Base-by-base conservation (phyloP, 345 rosid genomes). In the Euphorbia lathyris region DNA sequence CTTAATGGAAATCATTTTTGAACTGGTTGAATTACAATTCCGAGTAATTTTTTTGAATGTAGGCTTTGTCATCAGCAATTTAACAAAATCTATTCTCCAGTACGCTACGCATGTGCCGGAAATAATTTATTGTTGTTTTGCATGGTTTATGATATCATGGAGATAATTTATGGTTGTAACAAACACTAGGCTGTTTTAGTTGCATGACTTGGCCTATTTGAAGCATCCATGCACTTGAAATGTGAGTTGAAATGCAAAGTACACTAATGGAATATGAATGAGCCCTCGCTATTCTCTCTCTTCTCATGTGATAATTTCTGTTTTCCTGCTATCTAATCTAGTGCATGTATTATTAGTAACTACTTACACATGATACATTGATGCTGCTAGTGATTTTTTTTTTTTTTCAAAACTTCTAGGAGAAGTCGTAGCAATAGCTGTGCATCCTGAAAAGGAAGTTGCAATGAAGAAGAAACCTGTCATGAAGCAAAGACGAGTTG, bases 401-500 rank as follows among this genome's bases (percentile, higher is more conserved):
- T 1, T 34, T 34, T 34, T 34, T 58, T 34, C 14, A 20, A 65
- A 72, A 26, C 22, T 75, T 73, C 61, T 53, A 87, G 97, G 96
- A 59, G 81, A 83, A 79, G 81, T 82, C 45, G 85, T 84, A 90
- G 87, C 92, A 12, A 80, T 87, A 67, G 87, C 89, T 0, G 80
- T 85, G 78, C 89, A 85, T 79, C 87, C 87, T 71, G 76, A 85
- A 29, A 79, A 78, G 74, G 90, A 86, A 68, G 80, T 77, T n/a
- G 62, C 58, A 27, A 76, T 77, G 53, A 82, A 84, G 78, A 86
- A 84, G 78, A 93, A 84, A 73, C 92, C 93, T 2, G 72, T 73
- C 34, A 81, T 36, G 22, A 86, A 83, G 86, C 90, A 91, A 65
- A 88, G 95, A 51, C 83, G 90, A 23, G 98, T 94, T 51, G 98